Evolutionary conservation across 768 basidiomycete species (phyloP), one percentile per base, ranked within the genome.

Genomic region (Termitomyces sp.): DNA sequence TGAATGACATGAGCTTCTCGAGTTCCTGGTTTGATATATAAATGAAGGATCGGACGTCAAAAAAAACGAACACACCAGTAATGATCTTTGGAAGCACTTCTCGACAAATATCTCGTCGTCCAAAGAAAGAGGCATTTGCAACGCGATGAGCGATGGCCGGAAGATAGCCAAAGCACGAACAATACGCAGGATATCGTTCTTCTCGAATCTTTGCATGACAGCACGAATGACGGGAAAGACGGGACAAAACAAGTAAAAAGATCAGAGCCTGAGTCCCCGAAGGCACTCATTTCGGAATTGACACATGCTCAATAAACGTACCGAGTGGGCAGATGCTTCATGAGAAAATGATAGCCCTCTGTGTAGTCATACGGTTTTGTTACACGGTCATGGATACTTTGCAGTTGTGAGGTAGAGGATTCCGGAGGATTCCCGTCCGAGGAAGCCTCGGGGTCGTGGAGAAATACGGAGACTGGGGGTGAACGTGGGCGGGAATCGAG

Each of bases 41-140:
- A 47, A 37, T 17, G 12, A 46, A 43, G 19, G 29, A 62, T 47
- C 53, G 53, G 59, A 35, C 34, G 38, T 66, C 67, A 53, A 27
- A 7, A 42, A 12, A 31, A 37, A 61, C 34, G 21, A 45, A 75
- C 82, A 65, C 63, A 95, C 93, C 65, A 98, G 79, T 59, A 98
- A 75, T 34, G 94, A 92, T 51, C 96, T 80, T 72, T 98, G 96
- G 69, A 98, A 96, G 63, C 92, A 96, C 67, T 88, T 87, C 74
- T 98, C 96, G 50, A 96, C 89, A 71, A 98, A 98, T 2, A 96
- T 82, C 70, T 98, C 96, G 73, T 98, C 96, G 65, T 97, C 95
- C 56, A 94, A 85, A 17, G 93, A 90, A 70, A 98, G 77, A 29
- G 96, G 94, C 95, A 98, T 97, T 82, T 98, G 95, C 52, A 98